Evolutionary conservation across 257 asterid species (phyloP).

Genomic region (Verbena officinalis): DNA sequence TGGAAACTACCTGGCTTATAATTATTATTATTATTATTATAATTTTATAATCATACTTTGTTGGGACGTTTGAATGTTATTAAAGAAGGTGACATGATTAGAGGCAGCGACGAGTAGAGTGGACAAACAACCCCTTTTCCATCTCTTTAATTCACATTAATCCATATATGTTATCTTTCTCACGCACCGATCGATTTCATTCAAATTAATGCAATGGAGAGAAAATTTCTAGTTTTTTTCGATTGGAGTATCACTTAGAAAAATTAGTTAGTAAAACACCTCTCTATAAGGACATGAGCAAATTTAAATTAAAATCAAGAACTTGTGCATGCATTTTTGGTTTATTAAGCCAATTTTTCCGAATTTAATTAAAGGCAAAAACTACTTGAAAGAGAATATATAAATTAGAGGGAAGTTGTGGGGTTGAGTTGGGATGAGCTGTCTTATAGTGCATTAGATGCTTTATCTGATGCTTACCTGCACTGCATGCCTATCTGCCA

Average conservation of each 20-base stretch:
- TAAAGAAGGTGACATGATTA: conserved; percentile 37
- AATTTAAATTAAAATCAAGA: not conserved
- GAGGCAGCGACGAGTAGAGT: conserved; percentile 25
- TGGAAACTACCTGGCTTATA: conserved; percentile 47
- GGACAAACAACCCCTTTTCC: conserved; percentile 38
- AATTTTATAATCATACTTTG: not conserved
- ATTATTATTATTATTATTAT: conserved; percentile 10
- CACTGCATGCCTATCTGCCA: conserved; percentile 42
- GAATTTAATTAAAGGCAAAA: not conserved
- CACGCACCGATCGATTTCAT: too few relatives aligned
- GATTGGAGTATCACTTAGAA: too few relatives aligned
- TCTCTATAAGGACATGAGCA: too few relatives aligned
- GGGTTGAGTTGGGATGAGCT: conserved; percentile 48
- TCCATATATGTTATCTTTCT: too few relatives aligned
- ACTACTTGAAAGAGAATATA: too few relatives aligned
- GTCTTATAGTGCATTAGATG: conserved; percentile 41
- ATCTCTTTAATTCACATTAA: not conserved
- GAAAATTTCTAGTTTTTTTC: too few relatives aligned
- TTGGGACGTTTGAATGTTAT: conserved; percentile 16
- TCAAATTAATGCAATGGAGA: too few relatives aligned
- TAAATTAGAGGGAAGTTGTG: conserved; percentile 22
- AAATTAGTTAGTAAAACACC: too few relatives aligned
- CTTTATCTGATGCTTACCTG: conserved; percentile 43
- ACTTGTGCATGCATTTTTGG: not conserved
- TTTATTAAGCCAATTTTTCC: not conserved